phyloP scores from a whole-genome alignment of 768 basidiomycete species.

The Jaapia argillacea region DNA sequence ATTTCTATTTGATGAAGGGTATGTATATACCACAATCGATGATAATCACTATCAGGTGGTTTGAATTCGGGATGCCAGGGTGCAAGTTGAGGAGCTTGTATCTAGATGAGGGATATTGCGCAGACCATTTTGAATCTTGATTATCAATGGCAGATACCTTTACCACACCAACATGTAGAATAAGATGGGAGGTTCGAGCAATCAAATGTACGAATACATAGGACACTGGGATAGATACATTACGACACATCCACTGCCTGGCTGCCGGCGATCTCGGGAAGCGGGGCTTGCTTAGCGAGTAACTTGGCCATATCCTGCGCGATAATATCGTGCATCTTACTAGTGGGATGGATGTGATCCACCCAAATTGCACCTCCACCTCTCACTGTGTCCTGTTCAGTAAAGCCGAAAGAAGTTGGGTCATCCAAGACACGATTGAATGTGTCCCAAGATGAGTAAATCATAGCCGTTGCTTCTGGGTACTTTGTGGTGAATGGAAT shows the following conservation, averaged over 20 bases:
- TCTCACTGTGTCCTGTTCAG: conserved; percentile 19
- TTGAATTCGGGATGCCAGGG: too few species aligned
- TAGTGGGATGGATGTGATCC: conserved; percentile 45
- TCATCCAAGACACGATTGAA: conserved; percentile 42
- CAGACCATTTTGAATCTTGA: too few species aligned
- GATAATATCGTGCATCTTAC: conserved; percentile 36
- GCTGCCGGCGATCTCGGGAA: too few species aligned
- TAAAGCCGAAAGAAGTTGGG: conserved; percentile 30
- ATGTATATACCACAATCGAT: conserved; percentile 72
- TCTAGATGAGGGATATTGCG: too few species aligned
- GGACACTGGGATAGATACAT: too few species aligned
- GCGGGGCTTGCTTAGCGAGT: too few species aligned
- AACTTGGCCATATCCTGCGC: conserved; percentile 35
- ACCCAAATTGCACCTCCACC: conserved; percentile 35
- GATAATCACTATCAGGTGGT: conserved; percentile 69
- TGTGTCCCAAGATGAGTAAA: conserved; percentile 37
- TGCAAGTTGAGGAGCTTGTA: too few species aligned
- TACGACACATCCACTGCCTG: too few species aligned
- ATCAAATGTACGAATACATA: too few species aligned
- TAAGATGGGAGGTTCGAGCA: too few species aligned
- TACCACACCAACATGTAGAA: too few species aligned
- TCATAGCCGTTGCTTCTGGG: conserved; percentile 33
- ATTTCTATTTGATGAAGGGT: conserved; percentile 67
- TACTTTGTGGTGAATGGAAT: conserved; percentile 28
- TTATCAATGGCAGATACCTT: too few species aligned